Base-by-base conservation (phyloP, 2,329 filamentous ascomycete genomes). In the Knufia fluminis region DNA sequence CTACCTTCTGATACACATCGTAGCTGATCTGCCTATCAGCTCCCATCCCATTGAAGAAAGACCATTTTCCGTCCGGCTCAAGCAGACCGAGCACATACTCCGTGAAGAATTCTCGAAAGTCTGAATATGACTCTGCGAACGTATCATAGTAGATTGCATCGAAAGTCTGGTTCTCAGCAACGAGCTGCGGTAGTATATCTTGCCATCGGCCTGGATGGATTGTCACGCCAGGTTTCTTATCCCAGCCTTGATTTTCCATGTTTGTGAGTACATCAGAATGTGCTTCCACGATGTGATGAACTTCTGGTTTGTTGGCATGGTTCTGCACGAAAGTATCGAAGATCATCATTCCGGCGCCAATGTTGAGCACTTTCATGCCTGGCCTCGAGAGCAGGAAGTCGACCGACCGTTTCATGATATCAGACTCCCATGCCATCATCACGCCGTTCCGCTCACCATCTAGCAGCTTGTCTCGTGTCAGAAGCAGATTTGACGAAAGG, bases 91-190 rank as follows among this genome's bases (percentile, higher is more conserved):
- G 86, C 9, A 97, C 82, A 59, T 85, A 81, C 65, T 97, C 92
- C 2, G 78, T 83, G 64, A 97, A 95, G 71, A 97, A 96, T 52
- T 82, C 75, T 41, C 84, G 83, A 23, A 97, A 79, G 64, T 91
- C 86, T 1, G 75, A 73, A 67, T 97, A 98, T 55, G 92, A 86
- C 69, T 98, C 92, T 4, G 89, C 92, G 66, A 97, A 97, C 0
- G 92, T 98, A 64, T 98, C 92, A 62, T 96, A 97, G 71, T 97
- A 98, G 58, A 98, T 87, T 23, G 84, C 86, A 62, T 94, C 86
- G 61, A 91, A 90, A 10, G 80, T 70, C 60, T 84, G 76, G 8
- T 84, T 85, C 35, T 79, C 69, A 52, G 79, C 77, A 1, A 91
- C 69, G 6, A 94, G 71, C 45, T 71, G 70, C 0, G 83, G 84